Base-by-base conservation (phyloP, 2,329 filamentous ascomycete species). In the Venturia pyrina region DNA sequence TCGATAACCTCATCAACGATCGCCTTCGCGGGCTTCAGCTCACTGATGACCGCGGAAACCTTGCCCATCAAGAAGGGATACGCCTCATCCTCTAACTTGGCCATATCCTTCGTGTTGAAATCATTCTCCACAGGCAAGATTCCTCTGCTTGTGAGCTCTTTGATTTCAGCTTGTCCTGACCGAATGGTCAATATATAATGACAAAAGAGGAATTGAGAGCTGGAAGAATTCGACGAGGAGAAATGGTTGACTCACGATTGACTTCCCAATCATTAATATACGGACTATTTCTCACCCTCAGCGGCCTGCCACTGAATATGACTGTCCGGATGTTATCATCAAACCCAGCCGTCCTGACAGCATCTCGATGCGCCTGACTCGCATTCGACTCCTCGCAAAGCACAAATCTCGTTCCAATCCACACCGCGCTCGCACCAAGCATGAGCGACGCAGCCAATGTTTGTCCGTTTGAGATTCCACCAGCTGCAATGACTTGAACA, bases 381-480 rank as follows among this genome's bases (percentile, higher is more conserved):
- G 95, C 95, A 74, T 95, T 93, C 66, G 95, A 95, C 82, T 99
- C 95, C 71, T 97, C 90, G 66, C 87, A 88, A 68, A 99, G 86
- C 71, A 99, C 89, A 82, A 99, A 99, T 70, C 95, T 87, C 46
- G 95, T 99, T 75, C 95, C 95, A 70, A 99, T 89, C 95, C 95
- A 99, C 71, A 98, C 95, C 72, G 87, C 95, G 68, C 84, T 85
- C 65, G 95, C 95, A 70, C 95, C 95, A 77, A 98, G 89, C 86
- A 96, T 95, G 68, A 99, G 85, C 63, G 93, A 84, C 6, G 93
- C 90, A 64, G 95, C 95, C 70, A 98, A 84, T 66, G 91, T 89
- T 79, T 67, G 62, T 0, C 66, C 66, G 44, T 66, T 67, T 10
- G 65, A 66, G 4, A 68, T 66, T 11, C 67, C 67, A 61, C 67